Percentiles rank a stretch among this genome's conserved stretches.
Evolutionary conservation across 805 yeast species (phyloP).

Genomic region (Candida vartiovaarae): DNA sequence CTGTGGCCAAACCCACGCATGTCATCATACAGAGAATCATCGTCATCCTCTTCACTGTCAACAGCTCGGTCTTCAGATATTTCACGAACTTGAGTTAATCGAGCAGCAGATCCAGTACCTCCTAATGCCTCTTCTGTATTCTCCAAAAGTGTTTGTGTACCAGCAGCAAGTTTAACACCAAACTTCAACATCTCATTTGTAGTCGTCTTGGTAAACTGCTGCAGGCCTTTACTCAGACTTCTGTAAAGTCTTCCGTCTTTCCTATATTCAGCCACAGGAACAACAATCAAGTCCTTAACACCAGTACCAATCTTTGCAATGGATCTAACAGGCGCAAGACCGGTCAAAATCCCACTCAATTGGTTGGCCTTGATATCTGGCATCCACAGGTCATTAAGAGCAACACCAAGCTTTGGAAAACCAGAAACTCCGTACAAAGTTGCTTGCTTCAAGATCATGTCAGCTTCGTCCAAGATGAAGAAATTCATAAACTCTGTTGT

Average conservation of each 20-base stretch:
- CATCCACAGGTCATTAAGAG: slow-evolving; percentile 69
- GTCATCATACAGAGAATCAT: slow-evolving; percentile 22
- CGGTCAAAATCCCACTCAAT: slow-evolving; percentile 72
- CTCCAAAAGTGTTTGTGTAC: slow-evolving; percentile 77
- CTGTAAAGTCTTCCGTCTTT: slow-evolving; percentile 65
- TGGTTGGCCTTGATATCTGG: slow-evolving; percentile 85
- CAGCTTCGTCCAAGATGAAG: slow-evolving; percentile 83
- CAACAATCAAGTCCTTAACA: slow-evolving; percentile 60
- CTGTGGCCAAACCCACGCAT: slow-evolving; percentile 14
- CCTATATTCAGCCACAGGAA: slow-evolving; percentile 68
- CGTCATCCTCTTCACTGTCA: slow-evolving; percentile 30
- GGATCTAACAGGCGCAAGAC: slow-evolving; percentile 76
- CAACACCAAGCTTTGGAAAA: slow-evolving; percentile 46
- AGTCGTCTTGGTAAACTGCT: slow-evolving; percentile 67
- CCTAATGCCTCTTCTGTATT: slow-evolving; percentile 74
- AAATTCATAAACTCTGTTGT: slow-evolving; percentile 83
- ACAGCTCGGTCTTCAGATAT: slow-evolving; percentile 19
- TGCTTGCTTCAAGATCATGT: slow-evolving; percentile 53
- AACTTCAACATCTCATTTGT: slow-evolving; percentile 73
- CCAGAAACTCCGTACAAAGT: slow-evolving; percentile 75
- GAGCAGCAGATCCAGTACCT: slow-evolving; percentile 56
- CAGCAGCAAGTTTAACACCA: slow-evolving; percentile 82
- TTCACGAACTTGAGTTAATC: slow-evolving; percentile 22
- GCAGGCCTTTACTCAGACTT: slow-evolving; percentile 70
- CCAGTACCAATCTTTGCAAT: slow-evolving; percentile 75